A percentile compares a stretch with the other conserved stretches of the same genome.
Conservation (phyloP, 768 basidiomycete species). For the Candolleomyces efflorescens region DNA sequence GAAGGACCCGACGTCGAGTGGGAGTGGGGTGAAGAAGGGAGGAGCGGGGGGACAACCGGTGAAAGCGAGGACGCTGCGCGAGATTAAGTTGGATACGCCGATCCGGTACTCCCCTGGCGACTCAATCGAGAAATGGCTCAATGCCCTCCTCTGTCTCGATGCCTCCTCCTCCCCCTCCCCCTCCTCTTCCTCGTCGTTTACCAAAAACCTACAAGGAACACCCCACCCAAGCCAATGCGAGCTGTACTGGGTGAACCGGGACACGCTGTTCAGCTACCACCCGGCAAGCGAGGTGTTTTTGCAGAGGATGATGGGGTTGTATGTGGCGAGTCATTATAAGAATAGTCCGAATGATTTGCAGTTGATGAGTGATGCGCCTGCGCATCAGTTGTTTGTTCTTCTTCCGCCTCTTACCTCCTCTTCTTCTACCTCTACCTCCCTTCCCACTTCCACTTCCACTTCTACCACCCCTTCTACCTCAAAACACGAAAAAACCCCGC, state of each 20-base stretch:
- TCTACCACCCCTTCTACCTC: no score
- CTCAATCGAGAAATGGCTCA: slow-evolving; percentile 92
- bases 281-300: slow-evolving; percentile 97
- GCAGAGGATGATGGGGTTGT: slow-evolving; percentile 97
- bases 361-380: slow-evolving; percentile 93
- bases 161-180: slow-evolving; percentile 56
- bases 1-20: slow-evolving; percentile 39
- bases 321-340: slow-evolving; percentile 98
- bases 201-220: neutral
- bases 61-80: slow-evolving; percentile 75
- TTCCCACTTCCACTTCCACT: no score
- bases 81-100: slow-evolving; percentile 92
- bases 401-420: slow-evolving; percentile 65
- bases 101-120: slow-evolving; percentile 90
- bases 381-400: slow-evolving; percentile 94
- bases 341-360: slow-evolving; percentile 99
- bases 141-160: slow-evolving; percentile 85
- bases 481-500: no score
- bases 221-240: slow-evolving; percentile 57
- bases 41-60: slow-evolving; percentile 45
- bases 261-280: slow-evolving; percentile 96
- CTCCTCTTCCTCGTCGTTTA: neutral
- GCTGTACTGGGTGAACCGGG: slow-evolving; percentile 91
- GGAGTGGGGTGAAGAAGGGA: neutral
- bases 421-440: no score